A percentile compares a stretch with the other conserved stretches of the same genome.
Conservation (phyloP, 331 rosid genomes). For the Rosa hybrid region DNA sequence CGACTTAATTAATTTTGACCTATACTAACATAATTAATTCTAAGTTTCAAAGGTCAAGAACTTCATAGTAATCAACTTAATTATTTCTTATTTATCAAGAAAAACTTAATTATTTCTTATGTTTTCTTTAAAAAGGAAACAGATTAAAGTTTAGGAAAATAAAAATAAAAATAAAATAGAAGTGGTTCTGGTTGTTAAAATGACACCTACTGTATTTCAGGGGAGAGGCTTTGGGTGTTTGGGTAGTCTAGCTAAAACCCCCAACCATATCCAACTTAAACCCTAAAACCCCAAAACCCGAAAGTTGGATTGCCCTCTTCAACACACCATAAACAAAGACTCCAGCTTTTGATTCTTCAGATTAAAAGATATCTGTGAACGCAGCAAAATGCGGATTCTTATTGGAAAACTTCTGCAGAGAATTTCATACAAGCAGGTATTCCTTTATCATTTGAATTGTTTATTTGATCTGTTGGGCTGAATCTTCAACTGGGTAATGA, state of each 20-base stretch:
- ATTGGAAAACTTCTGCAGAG: constrained; percentile 46
- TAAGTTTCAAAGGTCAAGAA: neutral
- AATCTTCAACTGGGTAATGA: neutral
- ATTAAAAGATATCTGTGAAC: neutral
- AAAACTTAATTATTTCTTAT: too few species aligned
- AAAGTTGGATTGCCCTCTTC: neutral
- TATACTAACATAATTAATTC: too few species aligned
- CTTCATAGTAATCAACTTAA: neutral
- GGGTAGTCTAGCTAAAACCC: neutral
- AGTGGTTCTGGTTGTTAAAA: too few species aligned
- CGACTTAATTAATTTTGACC: too few species aligned
- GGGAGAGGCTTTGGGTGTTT: too few species aligned
- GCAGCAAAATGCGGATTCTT: constrained; percentile 46
- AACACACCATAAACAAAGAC: neutral
- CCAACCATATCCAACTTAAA: neutral
- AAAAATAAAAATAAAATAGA: too few species aligned
- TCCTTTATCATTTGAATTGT: neutral
- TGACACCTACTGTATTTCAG: too few species aligned
- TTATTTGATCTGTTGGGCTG: neutral
- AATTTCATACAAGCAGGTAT: constrained; percentile 47
- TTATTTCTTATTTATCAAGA: too few species aligned
- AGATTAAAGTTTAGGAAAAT: too few species aligned
- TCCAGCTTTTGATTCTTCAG: neutral
- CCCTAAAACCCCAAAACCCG: neutral
- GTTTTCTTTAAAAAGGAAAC: too few species aligned